Conservation (phyloP, 2,329 filamentous ascomycete species). For the Aureobasidium sp. region DNA sequence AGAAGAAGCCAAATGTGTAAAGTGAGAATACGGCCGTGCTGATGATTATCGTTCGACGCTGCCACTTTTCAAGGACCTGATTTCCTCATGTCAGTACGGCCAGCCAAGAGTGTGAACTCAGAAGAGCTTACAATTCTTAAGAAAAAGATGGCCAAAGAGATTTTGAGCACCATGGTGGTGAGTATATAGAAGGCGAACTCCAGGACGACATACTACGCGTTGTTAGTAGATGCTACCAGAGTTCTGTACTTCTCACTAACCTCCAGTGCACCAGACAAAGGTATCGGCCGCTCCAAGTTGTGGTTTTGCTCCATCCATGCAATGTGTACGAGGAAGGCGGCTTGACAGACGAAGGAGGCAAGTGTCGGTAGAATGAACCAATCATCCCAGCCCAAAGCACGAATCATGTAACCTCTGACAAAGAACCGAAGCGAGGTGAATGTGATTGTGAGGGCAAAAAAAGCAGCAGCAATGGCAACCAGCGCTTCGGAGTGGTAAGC, state of each 20-base stretch:
- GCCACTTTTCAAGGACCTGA: conserved; percentile 26
- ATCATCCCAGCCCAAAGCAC: conserved; percentile 38
- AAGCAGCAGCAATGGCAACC: conserved; percentile 15
- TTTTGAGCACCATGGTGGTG: conserved; percentile 35
- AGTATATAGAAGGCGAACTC: conserved; percentile 33
- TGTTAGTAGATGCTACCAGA: background rate
- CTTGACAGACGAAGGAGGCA: conserved; percentile 26
- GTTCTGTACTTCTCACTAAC: background rate
- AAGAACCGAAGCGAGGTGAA: conserved; percentile 32
- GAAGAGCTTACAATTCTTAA: conserved; percentile 30
- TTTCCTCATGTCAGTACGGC: background rate
- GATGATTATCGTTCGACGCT: conserved; percentile 25
- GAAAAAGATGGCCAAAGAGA: conserved; percentile 40
- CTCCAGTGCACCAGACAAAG: background rate
- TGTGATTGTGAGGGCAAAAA: conserved; percentile 31
- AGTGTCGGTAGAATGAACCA: conserved; percentile 32
- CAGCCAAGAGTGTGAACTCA: too few species aligned
- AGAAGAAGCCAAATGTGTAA: conserved; percentile 28
- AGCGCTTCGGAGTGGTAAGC: background rate
- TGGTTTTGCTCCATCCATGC: background rate
- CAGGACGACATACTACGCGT: conserved; percentile 21
- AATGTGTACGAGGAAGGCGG: conserved; percentile 21
- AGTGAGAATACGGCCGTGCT: conserved; percentile 23
- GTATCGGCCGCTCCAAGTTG: background rate
- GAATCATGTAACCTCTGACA: conserved; percentile 32